phyloP scores from a whole-genome alignment of 352 stramenopile genomes.

The Aphanomyces astaci region DNA sequence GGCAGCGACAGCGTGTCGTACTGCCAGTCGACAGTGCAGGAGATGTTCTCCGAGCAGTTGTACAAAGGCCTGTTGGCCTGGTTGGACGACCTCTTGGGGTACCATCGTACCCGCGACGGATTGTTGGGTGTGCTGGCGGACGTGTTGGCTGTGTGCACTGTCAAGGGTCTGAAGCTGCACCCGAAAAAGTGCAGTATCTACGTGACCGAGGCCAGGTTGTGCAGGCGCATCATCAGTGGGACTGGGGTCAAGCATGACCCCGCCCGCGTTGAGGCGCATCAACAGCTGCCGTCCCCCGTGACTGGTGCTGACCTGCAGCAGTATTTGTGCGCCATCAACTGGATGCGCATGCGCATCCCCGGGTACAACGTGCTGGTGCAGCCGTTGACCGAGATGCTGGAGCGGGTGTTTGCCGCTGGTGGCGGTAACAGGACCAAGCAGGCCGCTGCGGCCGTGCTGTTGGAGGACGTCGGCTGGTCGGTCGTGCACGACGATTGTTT shows the following conservation, averaged over 20 bases:
- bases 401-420: background rate
- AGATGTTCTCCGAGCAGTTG: background rate
- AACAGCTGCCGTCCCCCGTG: background rate
- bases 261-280: background rate
- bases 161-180: conserved; percentile 27
- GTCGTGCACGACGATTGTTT: background rate
- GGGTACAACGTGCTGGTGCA: no score
- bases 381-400: background rate
- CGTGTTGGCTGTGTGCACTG: conserved; percentile 25
- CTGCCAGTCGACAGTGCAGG: conserved; percentile 1
- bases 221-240: no score
- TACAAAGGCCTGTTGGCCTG: conserved; percentile 30
- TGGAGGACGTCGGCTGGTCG: background rate
- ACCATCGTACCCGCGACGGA: conserved; percentile 24
- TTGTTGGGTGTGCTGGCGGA: conserved; percentile 25
- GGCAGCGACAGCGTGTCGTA: conserved; percentile 17
- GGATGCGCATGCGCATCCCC: no score
- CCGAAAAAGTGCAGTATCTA: conserved; percentile 26
- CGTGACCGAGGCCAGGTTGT: background rate
- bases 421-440: background rate
- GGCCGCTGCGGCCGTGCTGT: background rate
- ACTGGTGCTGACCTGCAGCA: conserved; percentile 6
- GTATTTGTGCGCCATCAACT: conserved; percentile 13
- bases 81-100: conserved; percentile 33
- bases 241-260: conserved; percentile 7